phyloP scores from a whole-genome alignment of 2,329 filamentous ascomycete genomes.

The Aureobasidium sp. region DNA sequence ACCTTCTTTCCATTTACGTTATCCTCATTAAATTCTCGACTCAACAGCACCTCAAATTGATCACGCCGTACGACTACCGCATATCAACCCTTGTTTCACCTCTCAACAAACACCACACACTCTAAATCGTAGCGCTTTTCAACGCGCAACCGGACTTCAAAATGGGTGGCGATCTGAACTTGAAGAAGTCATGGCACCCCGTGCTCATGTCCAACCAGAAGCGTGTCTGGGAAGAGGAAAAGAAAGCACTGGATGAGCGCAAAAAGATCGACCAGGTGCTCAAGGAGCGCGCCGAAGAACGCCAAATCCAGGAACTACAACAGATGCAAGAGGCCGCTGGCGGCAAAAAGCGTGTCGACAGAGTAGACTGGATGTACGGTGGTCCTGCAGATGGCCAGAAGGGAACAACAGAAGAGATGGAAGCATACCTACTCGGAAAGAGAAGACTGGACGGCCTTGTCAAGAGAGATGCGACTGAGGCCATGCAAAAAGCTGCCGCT shows the following conservation, averaged over 20 bases:
- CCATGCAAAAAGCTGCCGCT: conserved; percentile 45
- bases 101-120: conserved; percentile 23
- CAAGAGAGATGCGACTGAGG: conserved; percentile 73
- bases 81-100: not conserved
- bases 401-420: conserved; percentile 81
- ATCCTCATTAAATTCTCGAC: not conserved
- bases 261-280: conserved; percentile 87
- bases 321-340: conserved; percentile 83
- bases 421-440: conserved; percentile 89
- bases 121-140: conserved; percentile 11
- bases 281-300: conserved; percentile 90
- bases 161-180: conserved; percentile 92
- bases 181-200: conserved; percentile 91
- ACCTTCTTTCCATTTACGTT: not conserved
- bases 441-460: conserved; percentile 81
- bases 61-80: not conserved
- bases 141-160: conserved; percentile 34
- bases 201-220: conserved; percentile 83
- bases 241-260: conserved; percentile 87
- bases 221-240: conserved; percentile 84
- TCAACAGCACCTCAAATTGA: not conserved
- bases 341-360: conserved; percentile 68
- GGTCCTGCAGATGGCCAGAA: conserved; percentile 70
- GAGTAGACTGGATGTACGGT: conserved; percentile 98
- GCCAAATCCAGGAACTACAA: conserved; percentile 85